Base-by-base conservation (phyloP, 371 early-diverging fungal genomes). In the Haplosporangium sp. region DNA sequence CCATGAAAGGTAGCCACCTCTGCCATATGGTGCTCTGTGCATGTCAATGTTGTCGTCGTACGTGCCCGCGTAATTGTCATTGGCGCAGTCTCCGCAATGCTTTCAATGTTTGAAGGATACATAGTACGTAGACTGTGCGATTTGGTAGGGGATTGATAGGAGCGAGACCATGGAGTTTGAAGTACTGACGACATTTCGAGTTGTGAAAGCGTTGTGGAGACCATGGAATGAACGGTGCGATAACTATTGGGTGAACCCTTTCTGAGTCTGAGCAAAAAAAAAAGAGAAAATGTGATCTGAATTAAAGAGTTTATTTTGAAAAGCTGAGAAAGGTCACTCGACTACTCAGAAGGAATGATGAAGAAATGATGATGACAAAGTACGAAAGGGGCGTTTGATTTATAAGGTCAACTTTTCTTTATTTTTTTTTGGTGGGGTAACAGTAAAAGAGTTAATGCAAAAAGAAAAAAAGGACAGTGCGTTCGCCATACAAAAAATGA, bases 121-220 rank as follows among this genome's bases (percentile, higher is more conserved):
- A 44, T 60, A 4, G 72, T 47, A 11, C 67, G 72, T 3, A 72
- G 63, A 47, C 72, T 72, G 42, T 47, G 35, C 38, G 72, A 56
- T 61, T 61, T 65, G 6, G 61, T 34, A 13, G 57, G 34, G 27
- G 67, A 52, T 55, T 19, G 5, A 34, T 11, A 55, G 7, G 34
- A 35, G 9, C 34, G 55, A 11, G 27, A 27, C 27, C 27, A 27
- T 27, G 27, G 27, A 27, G 27, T 27, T 27, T 27, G 27, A 27
- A 27, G 27, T 1, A 27, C 27, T 27, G 27, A 27, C 27, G 27
- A 27, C 27, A 27, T 27, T 27, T 27, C 27, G 27, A 27, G 27
- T 27, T 27, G 27, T 27, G 27, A 27, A 27, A 27, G 27, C 27
- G 27, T 27, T 27, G 27, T 27, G 27, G 27, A 27, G 27, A 27